Evolutionary conservation across 345 rosid species (phyloP).

Genomic region (Citrus unshiu): DNA sequence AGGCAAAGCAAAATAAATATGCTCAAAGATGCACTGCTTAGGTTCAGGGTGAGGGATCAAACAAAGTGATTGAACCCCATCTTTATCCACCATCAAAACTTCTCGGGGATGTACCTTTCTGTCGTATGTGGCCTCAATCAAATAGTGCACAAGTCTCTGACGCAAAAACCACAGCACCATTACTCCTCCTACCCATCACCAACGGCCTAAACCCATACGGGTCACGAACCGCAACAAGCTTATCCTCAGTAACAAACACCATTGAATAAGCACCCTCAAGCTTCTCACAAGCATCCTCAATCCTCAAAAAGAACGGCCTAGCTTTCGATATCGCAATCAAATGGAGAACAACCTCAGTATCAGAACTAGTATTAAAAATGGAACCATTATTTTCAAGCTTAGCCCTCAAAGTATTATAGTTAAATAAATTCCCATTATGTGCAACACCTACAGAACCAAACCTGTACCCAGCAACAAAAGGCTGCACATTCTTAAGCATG

Average conservation of each 20-base stretch:
- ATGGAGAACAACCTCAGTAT: conserved; percentile 97
- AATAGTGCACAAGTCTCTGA: conserved; percentile 97
- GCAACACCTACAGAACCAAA: conserved; percentile 95
- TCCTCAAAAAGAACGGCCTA: conserved; percentile 81
- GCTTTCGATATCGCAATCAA: conserved; percentile 88
- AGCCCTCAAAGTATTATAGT: conserved; percentile 60
- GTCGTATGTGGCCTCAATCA: conserved; percentile 68
- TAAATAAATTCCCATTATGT: conserved; percentile 89
- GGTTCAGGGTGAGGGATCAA: too few relatives aligned
- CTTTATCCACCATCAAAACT: too few relatives aligned
- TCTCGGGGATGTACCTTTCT: too few relatives aligned
- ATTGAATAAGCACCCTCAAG: conserved; percentile 89
- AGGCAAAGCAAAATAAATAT: too few relatives aligned
- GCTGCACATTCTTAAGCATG: conserved; percentile 98
- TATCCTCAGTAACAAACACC: conserved; percentile 92
- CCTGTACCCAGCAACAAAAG: conserved; percentile 91
- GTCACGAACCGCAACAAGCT: conserved; percentile 91
- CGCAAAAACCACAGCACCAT: conserved; percentile 88
- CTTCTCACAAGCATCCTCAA: conserved; percentile 89
- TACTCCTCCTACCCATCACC: conserved; percentile 95
- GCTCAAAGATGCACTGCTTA: too few relatives aligned
- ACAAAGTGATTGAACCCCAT: too few relatives aligned
- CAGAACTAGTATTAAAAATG: conserved; percentile 87
- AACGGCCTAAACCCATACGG: conserved; percentile 88
- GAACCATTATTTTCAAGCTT: conserved; percentile 87